These are phyloP conservation scores for Saccharata proteae DNA, from an alignment of 2,329 filamentous ascomycete genomes.

Conservation along the genomic window DNA sequence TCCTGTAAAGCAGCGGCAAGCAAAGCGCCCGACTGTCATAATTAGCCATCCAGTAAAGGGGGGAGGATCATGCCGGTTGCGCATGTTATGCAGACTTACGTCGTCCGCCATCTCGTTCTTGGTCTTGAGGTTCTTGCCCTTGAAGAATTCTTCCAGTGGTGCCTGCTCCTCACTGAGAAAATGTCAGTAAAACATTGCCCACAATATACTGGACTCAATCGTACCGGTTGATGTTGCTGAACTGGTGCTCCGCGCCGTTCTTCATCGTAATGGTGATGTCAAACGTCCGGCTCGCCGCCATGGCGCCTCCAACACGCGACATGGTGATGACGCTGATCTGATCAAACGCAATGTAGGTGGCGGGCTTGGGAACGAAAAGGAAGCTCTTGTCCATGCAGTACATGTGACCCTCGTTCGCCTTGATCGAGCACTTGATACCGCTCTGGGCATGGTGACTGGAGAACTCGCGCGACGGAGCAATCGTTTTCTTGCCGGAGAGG, in stretches of 20 bases:
- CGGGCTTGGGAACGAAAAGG: constrained; percentile 97
- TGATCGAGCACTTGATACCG: constrained; percentile 99
- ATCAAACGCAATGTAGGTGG: constrained; percentile 93
- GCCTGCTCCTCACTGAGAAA: constrained; percentile 68
- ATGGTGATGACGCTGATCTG: constrained; percentile 86
- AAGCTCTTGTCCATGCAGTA: constrained; percentile 98
- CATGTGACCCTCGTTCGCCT: constrained; percentile 93
- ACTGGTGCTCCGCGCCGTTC: constrained; percentile 78
- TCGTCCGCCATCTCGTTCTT: constrained; percentile 99
- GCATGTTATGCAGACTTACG: constrained; percentile 34
- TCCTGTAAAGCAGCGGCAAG: constrained; percentile 75
- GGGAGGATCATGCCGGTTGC: too few relatives aligned
- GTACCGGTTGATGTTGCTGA: constrained; percentile 94
- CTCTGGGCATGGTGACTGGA: constrained; percentile 83
- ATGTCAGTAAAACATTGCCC: constrained; percentile 13
- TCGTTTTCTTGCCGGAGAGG: constrained; percentile 87
- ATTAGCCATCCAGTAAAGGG: constrained; percentile 10
- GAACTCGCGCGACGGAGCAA: constrained; percentile 89
- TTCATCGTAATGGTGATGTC: constrained; percentile 93
- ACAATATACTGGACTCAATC: constrained; percentile 9
- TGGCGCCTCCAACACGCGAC: constrained; percentile 85
- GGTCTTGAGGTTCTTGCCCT: constrained; percentile 82
- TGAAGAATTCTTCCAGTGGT: constrained; percentile 94
- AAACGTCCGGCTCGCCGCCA: constrained; percentile 89
- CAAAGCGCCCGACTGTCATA: constrained; percentile 40